These are phyloP conservation scores for Leishmania guyanensis DNA, from an alignment of 208 protist genomes.

Conservation along the genomic window DNA sequence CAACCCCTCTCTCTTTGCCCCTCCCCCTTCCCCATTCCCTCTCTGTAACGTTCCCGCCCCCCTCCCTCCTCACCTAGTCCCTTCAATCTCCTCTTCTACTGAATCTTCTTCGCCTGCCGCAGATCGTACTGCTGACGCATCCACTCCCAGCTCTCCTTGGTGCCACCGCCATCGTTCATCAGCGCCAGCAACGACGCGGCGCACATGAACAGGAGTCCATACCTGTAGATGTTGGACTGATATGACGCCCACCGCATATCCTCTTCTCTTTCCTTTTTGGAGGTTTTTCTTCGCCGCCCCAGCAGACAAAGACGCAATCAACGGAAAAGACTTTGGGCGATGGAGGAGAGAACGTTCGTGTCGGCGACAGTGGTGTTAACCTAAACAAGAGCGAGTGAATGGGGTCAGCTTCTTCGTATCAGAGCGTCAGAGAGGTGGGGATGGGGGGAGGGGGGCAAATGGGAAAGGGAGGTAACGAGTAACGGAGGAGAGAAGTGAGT, in stretches of 20 bases:
- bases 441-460: neutral
- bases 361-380: neutral
- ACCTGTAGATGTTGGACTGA: constrained; percentile 66
- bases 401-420: neutral
- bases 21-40: no score
- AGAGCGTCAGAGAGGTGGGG: neutral
- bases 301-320: neutral
- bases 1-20: neutral
- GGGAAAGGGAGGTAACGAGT: neutral
- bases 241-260: constrained; percentile 42
- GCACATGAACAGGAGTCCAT: constrained; percentile 83
- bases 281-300: no score
- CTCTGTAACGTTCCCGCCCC: no score
- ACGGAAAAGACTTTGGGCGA: neutral
- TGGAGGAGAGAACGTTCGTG: neutral
- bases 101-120: constrained; percentile 31
- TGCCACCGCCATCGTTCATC: constrained; percentile 44
- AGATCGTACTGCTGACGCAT: constrained; percentile 55
- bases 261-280: neutral
- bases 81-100: neutral
- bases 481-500: neutral
- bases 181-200: constrained; percentile 50
- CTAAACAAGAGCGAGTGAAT: neutral
- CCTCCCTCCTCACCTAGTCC: neutral
- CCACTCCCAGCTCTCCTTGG: constrained; percentile 67